These are phyloP conservation scores for Lycium ferocissimum DNA, from an alignment of 257 asterid species.

Conservation along the genomic window DNA sequence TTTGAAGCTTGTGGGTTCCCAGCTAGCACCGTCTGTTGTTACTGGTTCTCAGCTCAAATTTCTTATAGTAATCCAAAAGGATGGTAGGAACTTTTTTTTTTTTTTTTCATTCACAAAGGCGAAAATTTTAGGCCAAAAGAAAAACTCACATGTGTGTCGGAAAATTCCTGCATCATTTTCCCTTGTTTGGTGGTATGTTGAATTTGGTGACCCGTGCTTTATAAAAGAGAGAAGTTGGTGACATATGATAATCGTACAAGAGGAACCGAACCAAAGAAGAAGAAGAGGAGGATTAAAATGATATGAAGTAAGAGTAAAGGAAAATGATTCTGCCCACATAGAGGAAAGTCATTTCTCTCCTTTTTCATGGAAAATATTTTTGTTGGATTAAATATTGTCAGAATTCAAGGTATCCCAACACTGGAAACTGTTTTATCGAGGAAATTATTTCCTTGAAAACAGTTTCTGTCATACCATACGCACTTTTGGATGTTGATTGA, in stretches of 20 bases:
- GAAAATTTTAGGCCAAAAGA: no score
- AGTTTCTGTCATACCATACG: conserved; percentile 8
- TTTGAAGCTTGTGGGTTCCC: no score
- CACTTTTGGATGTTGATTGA: conserved; percentile 16
- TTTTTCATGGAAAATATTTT: not conserved
- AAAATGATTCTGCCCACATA: not conserved
- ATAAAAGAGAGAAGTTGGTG: conserved; percentile 6
- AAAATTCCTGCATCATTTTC: not conserved
- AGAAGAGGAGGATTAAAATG: not conserved
- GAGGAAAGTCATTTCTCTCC: not conserved
- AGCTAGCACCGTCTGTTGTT: no score
- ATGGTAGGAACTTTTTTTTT: no score
- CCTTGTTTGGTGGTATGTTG: not conserved
- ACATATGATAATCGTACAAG: not conserved
- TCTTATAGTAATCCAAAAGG: no score
- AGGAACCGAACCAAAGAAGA: not conserved
- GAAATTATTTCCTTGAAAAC: conserved; percentile 12
- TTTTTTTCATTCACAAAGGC: no score
- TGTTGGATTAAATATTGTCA: not conserved
- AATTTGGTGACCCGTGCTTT: not conserved
- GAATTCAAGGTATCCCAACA: not conserved
- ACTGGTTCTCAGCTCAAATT: no score
- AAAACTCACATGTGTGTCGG: not conserved
- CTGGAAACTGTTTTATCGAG: not conserved
- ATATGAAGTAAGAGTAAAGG: conserved; percentile 4